Conservation (phyloP, 2,329 filamentous ascomycete species). For the Trichophyton verrucosum region DNA sequence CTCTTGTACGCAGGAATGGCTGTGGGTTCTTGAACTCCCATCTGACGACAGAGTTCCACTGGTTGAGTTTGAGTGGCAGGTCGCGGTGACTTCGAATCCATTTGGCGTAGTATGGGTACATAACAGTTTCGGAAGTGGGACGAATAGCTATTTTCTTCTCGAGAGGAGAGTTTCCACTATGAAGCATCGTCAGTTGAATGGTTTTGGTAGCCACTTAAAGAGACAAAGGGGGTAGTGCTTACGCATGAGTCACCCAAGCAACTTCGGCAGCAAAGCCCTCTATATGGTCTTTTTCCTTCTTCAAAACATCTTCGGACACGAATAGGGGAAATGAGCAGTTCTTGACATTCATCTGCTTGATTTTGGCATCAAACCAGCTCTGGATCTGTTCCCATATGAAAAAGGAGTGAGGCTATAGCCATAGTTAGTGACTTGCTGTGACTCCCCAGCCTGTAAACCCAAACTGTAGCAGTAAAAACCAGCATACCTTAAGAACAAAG, state of each 20-base stretch:
- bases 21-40: conserved; percentile 94
- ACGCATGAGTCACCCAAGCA: conserved; percentile 41
- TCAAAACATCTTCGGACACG: conserved; percentile 76
- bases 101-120: conserved; percentile 92
- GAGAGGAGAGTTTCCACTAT: conserved; percentile 77
- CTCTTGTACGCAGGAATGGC: conserved; percentile 77
- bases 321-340: conserved; percentile 97
- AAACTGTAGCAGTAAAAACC: background rate
- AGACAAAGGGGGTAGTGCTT: conserved; percentile 13
- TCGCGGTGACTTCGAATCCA: conserved; percentile 97
- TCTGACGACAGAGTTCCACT: conserved; percentile 91
- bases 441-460: background rate
- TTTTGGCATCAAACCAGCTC: conserved; percentile 48
- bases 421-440: background rate
- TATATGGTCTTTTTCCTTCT: conserved; percentile 84
- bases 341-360: conserved; percentile 83
- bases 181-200: conserved; percentile 17
- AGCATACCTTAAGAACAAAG: conserved; percentile 67
- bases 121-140: conserved; percentile 63
- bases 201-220: background rate
- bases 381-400: conserved; percentile 58
- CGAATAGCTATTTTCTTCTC: conserved; percentile 65
- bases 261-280: conserved; percentile 84
- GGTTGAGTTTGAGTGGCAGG: conserved; percentile 84
- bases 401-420: conserved; percentile 46